A percentile compares a stretch with the other conserved stretches of the same genome.
Conservation (phyloP, 495 filamentous ascomycete genomes). For the Cryomyces antarcticus region DNA sequence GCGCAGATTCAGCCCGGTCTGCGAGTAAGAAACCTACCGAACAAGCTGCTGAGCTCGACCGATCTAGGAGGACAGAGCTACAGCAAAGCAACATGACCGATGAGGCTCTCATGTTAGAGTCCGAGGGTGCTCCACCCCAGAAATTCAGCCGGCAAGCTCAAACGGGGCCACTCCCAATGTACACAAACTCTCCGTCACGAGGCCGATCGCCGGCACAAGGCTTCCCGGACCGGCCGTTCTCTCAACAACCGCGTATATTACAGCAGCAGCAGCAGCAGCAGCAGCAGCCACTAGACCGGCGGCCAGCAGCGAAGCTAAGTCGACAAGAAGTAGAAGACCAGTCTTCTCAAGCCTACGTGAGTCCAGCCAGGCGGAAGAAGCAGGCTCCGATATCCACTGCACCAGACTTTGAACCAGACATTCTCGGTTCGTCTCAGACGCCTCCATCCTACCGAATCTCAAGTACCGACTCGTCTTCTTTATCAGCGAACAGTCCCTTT, state of each 20-base stretch:
- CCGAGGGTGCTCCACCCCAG: conserved; percentile 20
- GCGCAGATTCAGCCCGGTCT: conserved; percentile 12
- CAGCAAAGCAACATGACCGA: conserved; percentile 39
- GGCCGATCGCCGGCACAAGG: not conserved
- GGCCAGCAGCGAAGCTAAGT: conserved; percentile 26
- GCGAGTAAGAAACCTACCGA: conserved; percentile 3
- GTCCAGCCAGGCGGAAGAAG: conserved; percentile 65
- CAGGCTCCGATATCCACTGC: conserved; percentile 18
- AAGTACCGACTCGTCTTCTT: too few species aligned
- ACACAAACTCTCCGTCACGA: too few species aligned
- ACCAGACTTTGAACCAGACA: conserved; percentile 27
- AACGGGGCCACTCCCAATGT: not conserved
- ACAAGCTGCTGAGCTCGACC: not conserved
- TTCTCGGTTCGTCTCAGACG: conserved; percentile 29
- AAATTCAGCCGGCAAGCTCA: conserved; percentile 1
- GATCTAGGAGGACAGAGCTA: not conserved
- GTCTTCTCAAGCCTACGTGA: conserved; percentile 67
- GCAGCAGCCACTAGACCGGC: conserved; percentile 25
- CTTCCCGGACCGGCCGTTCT: conserved; percentile 4
- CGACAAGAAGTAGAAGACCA: conserved; percentile 64
- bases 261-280: conserved; percentile 24
- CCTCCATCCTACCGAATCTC: conserved; percentile 6
- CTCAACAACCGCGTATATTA: conserved; percentile 27
- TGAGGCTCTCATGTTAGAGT: conserved; percentile 81
- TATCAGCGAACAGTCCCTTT: conserved; percentile 13